phyloP scores from a whole-genome alignment of 257 asterid genomes.

The Solanum ossicruentum region DNA sequence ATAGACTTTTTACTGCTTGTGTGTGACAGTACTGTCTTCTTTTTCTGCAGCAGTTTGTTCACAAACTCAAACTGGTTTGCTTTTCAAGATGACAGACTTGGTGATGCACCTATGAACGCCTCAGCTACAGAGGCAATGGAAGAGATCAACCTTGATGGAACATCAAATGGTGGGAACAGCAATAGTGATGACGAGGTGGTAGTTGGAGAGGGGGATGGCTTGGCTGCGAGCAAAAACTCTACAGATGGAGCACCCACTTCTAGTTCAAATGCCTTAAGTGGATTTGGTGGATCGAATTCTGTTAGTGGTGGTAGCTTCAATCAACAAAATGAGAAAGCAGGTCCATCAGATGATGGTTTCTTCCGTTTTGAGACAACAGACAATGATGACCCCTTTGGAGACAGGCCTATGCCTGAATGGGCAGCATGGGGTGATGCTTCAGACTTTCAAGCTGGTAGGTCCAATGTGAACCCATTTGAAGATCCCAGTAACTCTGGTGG shows the following conservation, averaged over 20 bases:
- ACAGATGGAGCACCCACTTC: slow-evolving; percentile 23
- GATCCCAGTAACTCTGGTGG: slow-evolving; percentile 21
- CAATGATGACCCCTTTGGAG: slow-evolving; percentile 62
- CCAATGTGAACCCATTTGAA: slow-evolving; percentile 65
- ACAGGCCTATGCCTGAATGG: slow-evolving; percentile 92
- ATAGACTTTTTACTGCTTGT: not conserved
- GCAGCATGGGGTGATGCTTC: slow-evolving; percentile 75
- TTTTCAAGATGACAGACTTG: slow-evolving; percentile 72
- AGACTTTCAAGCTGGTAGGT: slow-evolving; percentile 44
- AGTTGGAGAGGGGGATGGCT: slow-evolving; percentile 67
- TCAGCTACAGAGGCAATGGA: slow-evolving; percentile 49
- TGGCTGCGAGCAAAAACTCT: slow-evolving; percentile 22
- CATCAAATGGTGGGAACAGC: slow-evolving; percentile 37
- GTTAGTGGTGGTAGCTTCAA: slow-evolving; percentile 2
- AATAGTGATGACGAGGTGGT: slow-evolving; percentile 73
- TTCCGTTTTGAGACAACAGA: slow-evolving; percentile 58
- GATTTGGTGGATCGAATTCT: slow-evolving; percentile 15
- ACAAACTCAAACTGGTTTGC: slow-evolving; percentile 99
- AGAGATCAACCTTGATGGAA: slow-evolving; percentile 42
- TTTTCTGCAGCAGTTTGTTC: slow-evolving; percentile 60
- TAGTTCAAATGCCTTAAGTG: slow-evolving; percentile 13
- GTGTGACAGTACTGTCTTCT: not conserved
- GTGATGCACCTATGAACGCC: slow-evolving; percentile 35
- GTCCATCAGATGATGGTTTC: slow-evolving; percentile 45
- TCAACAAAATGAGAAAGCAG: slow-evolving; percentile 14